A percentile compares a stretch with the other conserved stretches of the same genome.
phyloP scores from a whole-genome alignment of 495 filamentous ascomycete genomes.

The Aspergillus conjunctus region DNA sequence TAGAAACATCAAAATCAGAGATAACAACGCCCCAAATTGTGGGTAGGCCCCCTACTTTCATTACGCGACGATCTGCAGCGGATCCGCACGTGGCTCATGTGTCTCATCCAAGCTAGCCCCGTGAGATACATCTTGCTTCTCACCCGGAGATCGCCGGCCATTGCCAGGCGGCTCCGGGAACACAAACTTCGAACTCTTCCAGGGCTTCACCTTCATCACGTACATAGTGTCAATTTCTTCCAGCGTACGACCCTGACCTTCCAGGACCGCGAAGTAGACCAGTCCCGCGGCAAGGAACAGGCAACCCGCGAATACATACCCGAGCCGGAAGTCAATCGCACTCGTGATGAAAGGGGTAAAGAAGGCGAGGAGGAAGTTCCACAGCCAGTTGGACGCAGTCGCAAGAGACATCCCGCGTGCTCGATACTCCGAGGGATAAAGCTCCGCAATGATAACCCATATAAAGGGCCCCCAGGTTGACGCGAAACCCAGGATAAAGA shows the following conservation, averaged over 20 bases:
- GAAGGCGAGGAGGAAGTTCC: conserved; percentile 82
- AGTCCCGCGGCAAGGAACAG: conserved; percentile 59
- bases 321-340: conserved; percentile 69
- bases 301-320: conserved; percentile 78
- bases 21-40: too few species aligned
- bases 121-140: background rate
- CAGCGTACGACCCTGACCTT: conserved; percentile 62
- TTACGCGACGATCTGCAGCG: too few species aligned
- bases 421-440: conserved; percentile 75
- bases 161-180: conserved; percentile 24
- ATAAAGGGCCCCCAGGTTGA: conserved; percentile 80
- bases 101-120: background rate
- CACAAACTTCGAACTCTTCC: conserved; percentile 56
- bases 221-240: conserved; percentile 87
- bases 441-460: conserved; percentile 77
- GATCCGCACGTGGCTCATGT: too few species aligned
- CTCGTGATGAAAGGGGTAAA: conserved; percentile 72
- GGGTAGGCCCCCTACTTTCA: too few species aligned
- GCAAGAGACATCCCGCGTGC: conserved; percentile 73
- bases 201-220: conserved; percentile 61
- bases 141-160: background rate
- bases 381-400: conserved; percentile 80
- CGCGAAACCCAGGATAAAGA: conserved; percentile 14
- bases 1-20: too few species aligned
- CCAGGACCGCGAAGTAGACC: conserved; percentile 74